phyloP scores from a whole-genome alignment of 306 rosid species.

The Mimosa pudica region DNA sequence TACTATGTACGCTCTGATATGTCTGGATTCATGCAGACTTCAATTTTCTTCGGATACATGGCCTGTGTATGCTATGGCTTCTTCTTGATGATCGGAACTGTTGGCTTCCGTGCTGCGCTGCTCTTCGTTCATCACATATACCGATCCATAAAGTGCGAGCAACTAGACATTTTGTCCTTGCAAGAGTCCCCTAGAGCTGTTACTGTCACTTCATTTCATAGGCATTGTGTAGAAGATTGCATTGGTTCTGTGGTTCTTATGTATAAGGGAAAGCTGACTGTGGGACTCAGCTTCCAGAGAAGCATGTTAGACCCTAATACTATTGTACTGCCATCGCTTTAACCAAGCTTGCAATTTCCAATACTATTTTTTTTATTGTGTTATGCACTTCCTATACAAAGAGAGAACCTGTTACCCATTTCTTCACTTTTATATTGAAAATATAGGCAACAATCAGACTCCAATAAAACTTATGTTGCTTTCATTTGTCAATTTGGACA shows the following conservation, averaged over 20 bases:
- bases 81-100: constrained; percentile 73
- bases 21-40: constrained; percentile 74
- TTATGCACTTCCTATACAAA: neutral
- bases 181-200: constrained; percentile 8
- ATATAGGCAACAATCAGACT: neutral
- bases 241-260: constrained; percentile 50
- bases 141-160: constrained; percentile 66
- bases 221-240: constrained; percentile 42
- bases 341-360: neutral
- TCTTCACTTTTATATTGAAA: neutral
- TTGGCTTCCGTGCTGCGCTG: constrained; percentile 72
- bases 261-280: constrained; percentile 32
- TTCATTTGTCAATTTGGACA: neutral
- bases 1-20: constrained; percentile 65
- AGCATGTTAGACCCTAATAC: constrained; percentile 34
- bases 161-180: constrained; percentile 20
- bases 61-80: constrained; percentile 73
- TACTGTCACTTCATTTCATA: constrained; percentile 18
- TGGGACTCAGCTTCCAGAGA: constrained; percentile 41
- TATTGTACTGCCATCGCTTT: constrained; percentile 5
- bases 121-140: constrained; percentile 71
- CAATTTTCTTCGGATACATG: constrained; percentile 78
- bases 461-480: neutral
- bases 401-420: neutral
- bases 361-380: neutral